Percentiles rank a stretch among this genome's conserved stretches.
phyloP scores from a whole-genome alignment of 2,329 filamentous ascomycete genomes.

The Colletotrichum endophyticum region DNA sequence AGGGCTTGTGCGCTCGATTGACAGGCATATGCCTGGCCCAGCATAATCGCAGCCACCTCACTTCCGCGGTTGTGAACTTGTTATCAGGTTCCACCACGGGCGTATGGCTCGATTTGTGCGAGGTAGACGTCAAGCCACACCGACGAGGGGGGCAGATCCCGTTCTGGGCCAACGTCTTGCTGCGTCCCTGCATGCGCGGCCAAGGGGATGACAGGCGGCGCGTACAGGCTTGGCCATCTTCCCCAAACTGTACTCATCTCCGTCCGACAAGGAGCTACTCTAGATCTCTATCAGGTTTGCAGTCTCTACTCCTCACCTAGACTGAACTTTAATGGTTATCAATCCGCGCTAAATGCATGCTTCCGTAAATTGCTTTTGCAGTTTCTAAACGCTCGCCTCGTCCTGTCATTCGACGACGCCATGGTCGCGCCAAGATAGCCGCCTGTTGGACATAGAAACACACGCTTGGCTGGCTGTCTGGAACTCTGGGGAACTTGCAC shows the following conservation, averaged over 20 bases:
- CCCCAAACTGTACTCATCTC: conserved; percentile 11
- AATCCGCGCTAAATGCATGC: not conserved
- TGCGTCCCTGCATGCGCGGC: not conserved
- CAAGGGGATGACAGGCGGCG: not conserved
- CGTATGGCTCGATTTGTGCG: not conserved
- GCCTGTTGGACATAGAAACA: not conserved
- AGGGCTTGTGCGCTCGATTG: not conserved
- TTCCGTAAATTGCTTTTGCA: not conserved
- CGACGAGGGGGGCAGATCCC: not conserved
- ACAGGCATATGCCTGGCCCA: not conserved
- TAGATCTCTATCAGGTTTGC: not conserved
- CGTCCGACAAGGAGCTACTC: not conserved
- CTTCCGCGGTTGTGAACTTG: not conserved
- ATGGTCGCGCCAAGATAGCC: not conserved
- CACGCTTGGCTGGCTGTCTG: not conserved
- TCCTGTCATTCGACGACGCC: not conserved
- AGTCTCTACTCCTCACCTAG: not conserved
- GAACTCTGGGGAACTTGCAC: not conserved
- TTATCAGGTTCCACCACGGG: not conserved
- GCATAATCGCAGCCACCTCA: not conserved
- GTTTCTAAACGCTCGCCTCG: not conserved
- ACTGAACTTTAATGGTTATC: not conserved
- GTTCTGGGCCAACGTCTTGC: not conserved
- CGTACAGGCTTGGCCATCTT: not conserved
- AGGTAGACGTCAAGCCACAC: not conserved